Percentiles rank a stretch among this genome's conserved stretches.
Conservation (phyloP, 2,329 filamentous ascomycete species). For the Paraphaeosphaeria minitans region DNA sequence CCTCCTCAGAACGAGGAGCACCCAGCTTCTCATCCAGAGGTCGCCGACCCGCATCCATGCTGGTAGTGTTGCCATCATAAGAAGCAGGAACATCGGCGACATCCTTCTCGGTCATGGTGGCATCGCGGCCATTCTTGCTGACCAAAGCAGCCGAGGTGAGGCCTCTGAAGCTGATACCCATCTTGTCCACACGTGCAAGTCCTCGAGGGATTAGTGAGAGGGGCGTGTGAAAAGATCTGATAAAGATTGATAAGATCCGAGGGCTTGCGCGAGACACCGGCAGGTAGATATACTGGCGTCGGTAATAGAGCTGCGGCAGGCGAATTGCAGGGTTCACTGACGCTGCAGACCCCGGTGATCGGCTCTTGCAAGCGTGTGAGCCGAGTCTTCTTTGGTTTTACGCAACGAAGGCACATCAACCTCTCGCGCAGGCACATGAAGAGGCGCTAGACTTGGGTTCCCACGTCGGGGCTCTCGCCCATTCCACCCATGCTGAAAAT, state of each 20-base stretch:
- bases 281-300: conserved; percentile 20
- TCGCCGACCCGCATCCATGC: conserved; percentile 25
- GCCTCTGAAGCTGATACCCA: conserved; percentile 42
- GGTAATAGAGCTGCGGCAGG: conserved; percentile 1
- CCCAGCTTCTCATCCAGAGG: conserved; percentile 36
- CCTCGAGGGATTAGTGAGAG: background rate
- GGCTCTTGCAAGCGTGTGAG: background rate
- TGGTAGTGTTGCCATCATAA: conserved; percentile 36
- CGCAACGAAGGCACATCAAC: background rate
- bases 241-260: conserved; percentile 36
- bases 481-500: background rate
- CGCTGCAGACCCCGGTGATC: background rate
- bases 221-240: conserved; percentile 10
- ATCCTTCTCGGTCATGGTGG: conserved; percentile 28
- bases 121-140: conserved; percentile 20
- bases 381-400: background rate
- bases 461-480: conserved; percentile 5
- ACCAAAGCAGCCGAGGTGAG: conserved; percentile 35
- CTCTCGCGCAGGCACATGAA: background rate
- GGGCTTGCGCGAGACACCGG: conserved; percentile 10
- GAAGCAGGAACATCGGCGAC: conserved; percentile 35
- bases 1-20: conserved; percentile 22
- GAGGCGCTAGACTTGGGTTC: background rate
- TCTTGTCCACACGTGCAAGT: conserved; percentile 18
- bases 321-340: background rate